Evolutionary conservation across 768 basidiomycete genomes (phyloP).

Genomic region (Suillus subaureus): DNA sequence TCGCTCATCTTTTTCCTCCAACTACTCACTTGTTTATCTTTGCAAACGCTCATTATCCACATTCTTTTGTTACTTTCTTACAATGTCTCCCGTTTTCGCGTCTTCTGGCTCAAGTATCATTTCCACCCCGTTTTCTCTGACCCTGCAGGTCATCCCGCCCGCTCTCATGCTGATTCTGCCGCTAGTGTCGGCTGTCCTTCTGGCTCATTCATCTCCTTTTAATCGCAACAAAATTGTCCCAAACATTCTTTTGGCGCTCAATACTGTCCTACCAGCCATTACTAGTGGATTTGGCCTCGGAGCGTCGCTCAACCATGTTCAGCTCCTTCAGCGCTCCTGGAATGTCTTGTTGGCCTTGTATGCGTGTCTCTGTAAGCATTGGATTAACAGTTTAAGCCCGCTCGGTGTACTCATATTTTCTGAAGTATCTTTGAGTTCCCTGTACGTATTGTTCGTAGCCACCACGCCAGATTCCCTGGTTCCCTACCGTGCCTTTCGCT

Average conservation of each 20-base stretch:
- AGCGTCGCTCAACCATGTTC: slow-evolving; percentile 14
- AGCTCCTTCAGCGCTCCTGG: slow-evolving; percentile 18
- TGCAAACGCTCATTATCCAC: slow-evolving; percentile 3
- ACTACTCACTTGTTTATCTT: neutral
- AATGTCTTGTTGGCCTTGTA: slow-evolving; percentile 23
- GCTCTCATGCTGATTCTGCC: slow-evolving; percentile 29
- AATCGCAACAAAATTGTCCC: slow-evolving; percentile 14
- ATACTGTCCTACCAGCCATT: slow-evolving; percentile 26
- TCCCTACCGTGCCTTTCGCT: slow-evolving; percentile 17
- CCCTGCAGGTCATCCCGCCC: slow-evolving; percentile 17
- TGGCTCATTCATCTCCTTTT: slow-evolving; percentile 12
- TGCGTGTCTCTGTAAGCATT: slow-evolving; percentile 24
- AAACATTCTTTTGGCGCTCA: slow-evolving; percentile 17
- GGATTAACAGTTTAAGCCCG: neutral
- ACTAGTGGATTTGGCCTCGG: slow-evolving; percentile 25
- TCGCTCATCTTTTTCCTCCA: neutral
- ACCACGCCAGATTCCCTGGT: slow-evolving; percentile 9
- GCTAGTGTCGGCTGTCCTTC: slow-evolving; percentile 21
- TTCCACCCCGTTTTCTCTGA: neutral
- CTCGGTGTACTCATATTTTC: neutral
- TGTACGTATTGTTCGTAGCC: slow-evolving; percentile 22
- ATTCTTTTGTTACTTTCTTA: slow-evolving; percentile 2
- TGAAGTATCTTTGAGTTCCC: slow-evolving; percentile 29
- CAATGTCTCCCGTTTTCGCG: neutral
- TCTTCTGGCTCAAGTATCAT: neutral